Percentiles rank a stretch among this genome's conserved stretches.
Evolutionary conservation across 106 monocot genomes (phyloP).

Genomic region (Alisma plantagoaquatica): DNA sequence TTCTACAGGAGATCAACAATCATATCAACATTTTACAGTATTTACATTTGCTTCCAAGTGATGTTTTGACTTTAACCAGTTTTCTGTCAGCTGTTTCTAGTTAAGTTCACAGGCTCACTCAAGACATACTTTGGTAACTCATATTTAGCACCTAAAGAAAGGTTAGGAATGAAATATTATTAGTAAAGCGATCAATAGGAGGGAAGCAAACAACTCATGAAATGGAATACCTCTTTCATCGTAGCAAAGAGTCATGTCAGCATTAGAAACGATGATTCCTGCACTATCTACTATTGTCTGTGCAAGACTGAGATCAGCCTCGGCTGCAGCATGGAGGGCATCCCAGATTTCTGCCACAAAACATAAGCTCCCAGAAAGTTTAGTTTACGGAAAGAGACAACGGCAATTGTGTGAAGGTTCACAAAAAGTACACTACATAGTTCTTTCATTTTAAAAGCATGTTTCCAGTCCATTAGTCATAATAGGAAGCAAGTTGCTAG

Average conservation of each 20-base stretch:
- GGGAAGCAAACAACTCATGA: no score
- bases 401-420: no score
- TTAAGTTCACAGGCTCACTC: constrained; percentile 56
- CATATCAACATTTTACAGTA: no score
- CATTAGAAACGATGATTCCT: constrained; percentile 47
- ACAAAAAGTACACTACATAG: no score
- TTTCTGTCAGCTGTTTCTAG: constrained; percentile 32
- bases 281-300: constrained; percentile 69
- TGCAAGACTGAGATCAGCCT: constrained; percentile 46
- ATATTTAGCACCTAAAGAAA: constrained; percentile 68
- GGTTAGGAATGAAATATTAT: no score
- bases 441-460: no score
- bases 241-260: constrained; percentile 62
- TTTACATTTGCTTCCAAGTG: constrained; percentile 10
- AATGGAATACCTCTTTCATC: constrained; percentile 44
- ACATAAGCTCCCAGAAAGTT: no score
- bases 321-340: constrained; percentile 50
- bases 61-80: background rate
- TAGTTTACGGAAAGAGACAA: no score
- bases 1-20: no score
- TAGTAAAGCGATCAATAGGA: no score
- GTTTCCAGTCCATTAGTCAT: no score
- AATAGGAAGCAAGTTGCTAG: no score
- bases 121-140: constrained; percentile 59
- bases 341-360: constrained; percentile 72